Evolutionary conservation across 2,329 filamentous ascomycete species (phyloP), one percentile per base, ranked within the genome.

Genomic region (Epichloe gansuensis): DNA sequence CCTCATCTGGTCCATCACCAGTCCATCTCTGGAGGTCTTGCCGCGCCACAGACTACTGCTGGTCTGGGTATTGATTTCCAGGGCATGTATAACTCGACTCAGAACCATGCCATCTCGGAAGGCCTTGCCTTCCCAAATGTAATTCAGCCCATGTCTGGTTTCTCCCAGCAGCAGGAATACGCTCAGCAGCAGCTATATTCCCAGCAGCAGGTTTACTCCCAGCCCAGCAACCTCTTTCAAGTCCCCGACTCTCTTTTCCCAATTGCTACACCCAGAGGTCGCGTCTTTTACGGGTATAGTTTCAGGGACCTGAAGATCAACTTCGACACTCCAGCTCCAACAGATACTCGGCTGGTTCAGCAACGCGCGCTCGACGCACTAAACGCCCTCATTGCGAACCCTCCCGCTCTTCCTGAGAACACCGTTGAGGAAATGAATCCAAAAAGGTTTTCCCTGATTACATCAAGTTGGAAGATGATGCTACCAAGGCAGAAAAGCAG

Each of bases 321-420:
- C 15, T 45, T 51, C 17, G 49, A 21, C 7, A 11, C 2, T 7
- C 9, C 49, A 23, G 21, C 28, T 5, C 15, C 15, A 9, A 21
- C 9, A 28, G 49, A 51, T 25, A n/a, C 9, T 39, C 34, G 34
- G 28, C 21, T 39, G 34, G 23, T 23, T 13, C 13, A 46, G 34
- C 1, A 17, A 11, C 42, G 21, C 5, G 49, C n/a, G 7, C 17
- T 51, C 21, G 13, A 3, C 13, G 41, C 31, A 28, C 42, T 51
- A 11, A 21, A 46, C 5, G 8, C 15, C 15, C 42, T 39, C 11
- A 17, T 25, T 3, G 17, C 17, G 7, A 51, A 51, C 5, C 63
- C 63, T 4, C 64, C 69, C 0, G 54, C 61, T 0, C 60, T 68
- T 0, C 67, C 68, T 0, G 54, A 55, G 0, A 59, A 62, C 21